Base-by-base conservation (phyloP, 306 rosid species). In the Pterocarpus santalinus region DNA sequence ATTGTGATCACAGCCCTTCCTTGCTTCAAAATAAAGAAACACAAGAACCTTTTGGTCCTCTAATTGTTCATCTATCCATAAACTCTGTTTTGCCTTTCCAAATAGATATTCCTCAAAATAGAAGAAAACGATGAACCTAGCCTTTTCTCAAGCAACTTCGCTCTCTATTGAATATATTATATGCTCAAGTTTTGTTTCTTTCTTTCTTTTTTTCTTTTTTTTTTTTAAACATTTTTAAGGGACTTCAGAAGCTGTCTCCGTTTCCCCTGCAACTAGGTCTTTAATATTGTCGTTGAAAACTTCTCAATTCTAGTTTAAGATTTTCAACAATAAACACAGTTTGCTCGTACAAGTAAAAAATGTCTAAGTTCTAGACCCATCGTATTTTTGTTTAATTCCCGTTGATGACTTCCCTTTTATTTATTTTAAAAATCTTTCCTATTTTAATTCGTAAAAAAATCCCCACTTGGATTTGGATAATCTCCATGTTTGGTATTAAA, bases 191-290 rank as follows among this genome's bases (percentile, higher is more conserved):
- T 22, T 22, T 22, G 28, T 58, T 75, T 61, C 65, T 84, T 74
- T 73, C 14, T 30, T 4, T 46, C n/a, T 11, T 49, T 56, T 75
- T 63, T 47, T 35, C 6, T 58, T 73, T 36, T 34, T 34, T 17
- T 22, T 22, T 22, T 22, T 0, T 22, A 0, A 22, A 22, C 28
- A 22, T 22, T 22, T 22, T 22, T 22, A 51, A 46, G 57, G 69
- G 73, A 81, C 65, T 77, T 22, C 28, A 22, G 28, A 22, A 22
- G 28, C 28, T 87, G 93, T 80, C 93, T 90, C 91, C 78, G 52
- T 83, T 80, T 85, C 28, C 67, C 83, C 92, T 88, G 86, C 97
- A 87, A 92, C 76, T 89, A 60, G 95, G 77, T 87, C 75, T 85
- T 88, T 88, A 76, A 80, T 85, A 85, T 87, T 89, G 85, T 75